Base-by-base conservation (phyloP, 345 rosid species). In the Triadica sebifera region DNA sequence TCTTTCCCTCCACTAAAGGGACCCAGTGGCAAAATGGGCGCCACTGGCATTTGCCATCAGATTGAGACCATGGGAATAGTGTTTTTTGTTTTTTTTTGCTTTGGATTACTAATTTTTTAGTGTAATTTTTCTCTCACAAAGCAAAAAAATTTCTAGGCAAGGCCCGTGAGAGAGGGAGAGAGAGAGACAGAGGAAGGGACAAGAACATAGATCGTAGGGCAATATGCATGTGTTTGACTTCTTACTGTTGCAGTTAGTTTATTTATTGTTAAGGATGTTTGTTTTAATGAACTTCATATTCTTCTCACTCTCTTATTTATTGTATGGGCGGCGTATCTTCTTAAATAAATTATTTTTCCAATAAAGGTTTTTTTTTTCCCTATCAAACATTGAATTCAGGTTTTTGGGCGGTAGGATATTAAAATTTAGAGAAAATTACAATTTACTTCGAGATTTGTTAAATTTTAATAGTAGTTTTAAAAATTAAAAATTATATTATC, bases 11-110 rank as follows among this genome's bases (percentile, higher is more conserved):
- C 46, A 52, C 37, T 9, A 45, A 55, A 9, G 37, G 66, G 78
- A 38, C 25, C 77, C 79, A 79, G 75, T 65, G 55, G 74, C 69
- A 46, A 61, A 61, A 50, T 53, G 20, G 25, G 16, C 45, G 75
- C 52, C 45, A 29, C 58, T 51, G 24, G 6, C 57, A 2, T 1
- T 2, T 29, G 34, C 34, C 34, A 65, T 61, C 59, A 67, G 46
- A 43, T 75, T 20, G 50, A 56, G 38, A 22, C 12, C 16, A 67
- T 71, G 37, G 71, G 57, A 29, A 29, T 29, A 2, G 67, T 51
- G 52, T 39, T 38, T 65, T 7, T 78, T 56, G 24, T 41, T 49
- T 29, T 10, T 19, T 15, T 45, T 46, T 11, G n/a, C 51, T 0
- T 6, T 20, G 58, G 20, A 0, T 11, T 17, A 19, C 3, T 19